Conservation (phyloP, 805 yeast genomes). For the Barnettozyma sucrosica region DNA sequence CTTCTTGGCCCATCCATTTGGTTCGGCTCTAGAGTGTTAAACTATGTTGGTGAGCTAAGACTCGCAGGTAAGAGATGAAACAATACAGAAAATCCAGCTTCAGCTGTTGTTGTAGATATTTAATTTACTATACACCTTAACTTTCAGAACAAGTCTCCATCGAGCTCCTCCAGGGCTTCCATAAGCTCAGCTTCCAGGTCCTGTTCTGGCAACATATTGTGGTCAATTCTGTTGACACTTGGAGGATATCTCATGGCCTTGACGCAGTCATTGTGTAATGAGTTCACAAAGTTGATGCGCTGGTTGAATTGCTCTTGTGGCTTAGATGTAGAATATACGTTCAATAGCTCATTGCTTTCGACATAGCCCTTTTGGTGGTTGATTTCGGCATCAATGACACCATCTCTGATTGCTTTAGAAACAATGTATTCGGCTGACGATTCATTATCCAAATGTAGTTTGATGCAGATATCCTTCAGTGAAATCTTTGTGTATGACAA, state of each 20-base stretch:
- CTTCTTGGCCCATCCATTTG: conserved; percentile 24
- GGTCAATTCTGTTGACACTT: conserved; percentile 23
- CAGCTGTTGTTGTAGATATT: background rate
- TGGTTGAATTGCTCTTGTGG: conserved; percentile 89
- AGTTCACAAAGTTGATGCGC: conserved; percentile 87
- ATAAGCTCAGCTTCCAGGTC: conserved; percentile 24
- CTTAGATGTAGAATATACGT: conserved; percentile 78
- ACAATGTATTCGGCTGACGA: conserved; percentile 96
- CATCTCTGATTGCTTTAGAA: conserved; percentile 94
- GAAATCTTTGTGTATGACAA: conserved; percentile 88
- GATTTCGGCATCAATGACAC: conserved; percentile 91
- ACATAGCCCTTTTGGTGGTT: conserved; percentile 88
- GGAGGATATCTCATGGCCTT: conserved; percentile 91
- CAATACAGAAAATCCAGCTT: background rate
- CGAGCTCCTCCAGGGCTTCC: conserved; percentile 24
- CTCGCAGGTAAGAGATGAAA: conserved; percentile 24
- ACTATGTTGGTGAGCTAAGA: conserved; percentile 24
- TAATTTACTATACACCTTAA: background rate
- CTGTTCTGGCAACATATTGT: conserved; percentile 3
- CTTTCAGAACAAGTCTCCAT: conserved; percentile 22
- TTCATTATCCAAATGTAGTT: conserved; percentile 87
- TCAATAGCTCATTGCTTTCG: conserved; percentile 82
- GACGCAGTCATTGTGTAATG: conserved; percentile 85
- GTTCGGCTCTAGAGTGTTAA: conserved; percentile 25
- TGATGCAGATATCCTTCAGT: conserved; percentile 87